Base-by-base conservation (phyloP, 352 stramenopile species). In the Phytopythium chamaehyphon region DNA sequence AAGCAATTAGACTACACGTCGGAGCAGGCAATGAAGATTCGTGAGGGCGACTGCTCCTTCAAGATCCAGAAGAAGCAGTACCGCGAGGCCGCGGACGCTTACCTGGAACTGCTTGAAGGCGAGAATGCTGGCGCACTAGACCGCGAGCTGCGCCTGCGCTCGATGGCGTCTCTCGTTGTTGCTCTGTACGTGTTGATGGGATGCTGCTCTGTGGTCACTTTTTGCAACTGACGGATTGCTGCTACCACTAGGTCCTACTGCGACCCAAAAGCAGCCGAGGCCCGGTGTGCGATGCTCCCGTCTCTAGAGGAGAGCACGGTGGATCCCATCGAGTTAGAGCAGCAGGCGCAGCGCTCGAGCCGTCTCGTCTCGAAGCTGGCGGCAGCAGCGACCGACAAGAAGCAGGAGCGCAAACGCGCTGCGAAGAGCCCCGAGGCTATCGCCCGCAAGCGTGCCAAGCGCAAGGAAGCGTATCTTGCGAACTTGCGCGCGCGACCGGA, bases 51-150 rank as follows among this genome's bases (percentile, higher is more conserved):
- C 51, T 90, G 80, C 64, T 71, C 73, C 59, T 80, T 82, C 67
- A 88, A 91, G 63, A 75, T 93, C 47, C 66, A 86, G 50, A 82
- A 87, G 62, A 85, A 88, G 45, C 69, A 91, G 47, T 91, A 88
- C 54, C 58, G 74, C 19, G 67, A 72, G 2, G 83, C 83, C 35
- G 74, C 83, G 10, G 52, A 71, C 22, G 76, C 76, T 35, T 93
- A 89, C 51, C 33, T 83, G 54, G 70, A 84, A 40, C 57, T 93
- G 31, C 60, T 93, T 10, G 81, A 91, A 57, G 76, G 76, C 45
- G 73, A 83, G 54, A 67, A 68, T 55, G 73, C 72, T 36, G 70
- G 67, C 21, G 69, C 70, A 23, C 24, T 93, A 35, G 79, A 88
- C 31, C 71, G 80, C 22, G 76, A 90, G 47, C 62, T 87, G 16